A percentile compares a stretch with the other conserved stretches of the same genome.
Evolutionary conservation across 1,284 basidiomycete genomes (phyloP).

Genomic region (Salmacisia buchloeana): DNA sequence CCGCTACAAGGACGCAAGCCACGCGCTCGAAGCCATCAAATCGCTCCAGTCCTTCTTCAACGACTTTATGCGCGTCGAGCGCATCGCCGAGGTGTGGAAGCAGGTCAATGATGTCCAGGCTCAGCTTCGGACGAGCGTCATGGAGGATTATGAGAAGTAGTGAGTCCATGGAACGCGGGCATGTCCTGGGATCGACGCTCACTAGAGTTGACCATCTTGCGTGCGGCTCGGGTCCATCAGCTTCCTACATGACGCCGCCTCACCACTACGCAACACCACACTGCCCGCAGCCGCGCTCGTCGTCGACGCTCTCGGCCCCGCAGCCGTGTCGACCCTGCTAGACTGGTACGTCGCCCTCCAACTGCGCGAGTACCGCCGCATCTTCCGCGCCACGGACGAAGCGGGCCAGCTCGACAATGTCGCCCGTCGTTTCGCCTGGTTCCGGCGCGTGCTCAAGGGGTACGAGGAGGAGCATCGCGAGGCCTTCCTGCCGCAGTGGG

Average conservation of each 20-base stretch:
- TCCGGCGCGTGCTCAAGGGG: slow-evolving; percentile 76
- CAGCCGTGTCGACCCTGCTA: slow-evolving; percentile 61
- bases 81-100: slow-evolving; percentile 34
- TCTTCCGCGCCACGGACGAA: slow-evolving; percentile 65
- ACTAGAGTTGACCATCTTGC: not conserved
- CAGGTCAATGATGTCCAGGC: slow-evolving; percentile 34
- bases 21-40: slow-evolving; percentile 40
- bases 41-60: slow-evolving; percentile 43
- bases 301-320: slow-evolving; percentile 42
- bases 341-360: slow-evolving; percentile 86
- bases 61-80: slow-evolving; percentile 32
- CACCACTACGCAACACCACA: slow-evolving; percentile 16
- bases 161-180: not conserved
- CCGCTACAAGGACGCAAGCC: slow-evolving; percentile 41
- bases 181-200: not conserved
- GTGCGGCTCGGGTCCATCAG: slow-evolving; percentile 8
- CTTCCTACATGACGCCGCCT: slow-evolving; percentile 32
- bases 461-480: slow-evolving; percentile 73
- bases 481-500: slow-evolving; percentile 39
- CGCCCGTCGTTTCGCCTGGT: slow-evolving; percentile 89
- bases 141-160: slow-evolving; percentile 41
- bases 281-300: slow-evolving; percentile 22
- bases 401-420: slow-evolving; percentile 95
- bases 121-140: slow-evolving; percentile 27
- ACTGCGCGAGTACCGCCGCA: slow-evolving; percentile 90